Conservation (phyloP, 352 stramenopile genomes). For the Phytopythium aichiense region DNA sequence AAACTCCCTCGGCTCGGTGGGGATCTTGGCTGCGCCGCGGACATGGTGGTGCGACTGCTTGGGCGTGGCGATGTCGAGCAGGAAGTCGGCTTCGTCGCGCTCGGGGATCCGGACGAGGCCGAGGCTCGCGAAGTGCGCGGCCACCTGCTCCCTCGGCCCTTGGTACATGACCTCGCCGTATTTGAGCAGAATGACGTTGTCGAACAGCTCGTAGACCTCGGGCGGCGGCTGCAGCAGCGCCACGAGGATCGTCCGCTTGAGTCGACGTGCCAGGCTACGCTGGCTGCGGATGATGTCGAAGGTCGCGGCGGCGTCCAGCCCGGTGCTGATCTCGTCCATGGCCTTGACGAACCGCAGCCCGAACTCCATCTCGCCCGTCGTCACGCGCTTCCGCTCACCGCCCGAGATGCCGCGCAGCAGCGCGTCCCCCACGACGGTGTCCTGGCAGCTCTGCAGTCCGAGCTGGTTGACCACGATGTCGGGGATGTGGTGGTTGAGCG, state of each 20-base stretch:
- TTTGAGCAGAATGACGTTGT: constrained; percentile 14
- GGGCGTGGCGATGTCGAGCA: constrained; percentile 12
- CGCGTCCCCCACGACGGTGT: constrained; percentile 41
- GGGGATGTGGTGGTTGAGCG: constrained; percentile 4
- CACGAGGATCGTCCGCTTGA: constrained; percentile 10
- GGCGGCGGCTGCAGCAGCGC: constrained; percentile 18
- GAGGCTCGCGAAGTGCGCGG: constrained; percentile 14
- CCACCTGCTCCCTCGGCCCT: constrained; percentile 8
- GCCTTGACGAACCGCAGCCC: constrained; percentile 9
- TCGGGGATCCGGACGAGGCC: constrained; percentile 8
- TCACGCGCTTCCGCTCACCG: constrained; percentile 77
- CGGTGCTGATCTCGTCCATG: constrained; percentile 51
- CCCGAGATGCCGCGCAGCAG: constrained; percentile 51
- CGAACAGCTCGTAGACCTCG: constrained; percentile 19
- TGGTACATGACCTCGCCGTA: constrained; percentile 16
- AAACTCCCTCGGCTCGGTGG: not conserved
- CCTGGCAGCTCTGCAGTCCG: constrained; percentile 23
- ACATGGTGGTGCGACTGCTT: constrained; percentile 9
- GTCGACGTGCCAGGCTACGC: not conserved
- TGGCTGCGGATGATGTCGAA: constrained; percentile 57
- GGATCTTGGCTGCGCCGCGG: not conserved
- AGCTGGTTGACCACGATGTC: constrained; percentile 6
- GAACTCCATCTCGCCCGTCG: constrained; percentile 78
- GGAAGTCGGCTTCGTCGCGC: constrained; percentile 15
- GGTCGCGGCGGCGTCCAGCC: constrained; percentile 19